Percentiles rank a stretch among this genome's conserved stretches.
These are phyloP conservation scores for Neoboletus subvelutipes DNA, from an alignment of 768 basidiomycete species.

Conservation along the genomic window DNA sequence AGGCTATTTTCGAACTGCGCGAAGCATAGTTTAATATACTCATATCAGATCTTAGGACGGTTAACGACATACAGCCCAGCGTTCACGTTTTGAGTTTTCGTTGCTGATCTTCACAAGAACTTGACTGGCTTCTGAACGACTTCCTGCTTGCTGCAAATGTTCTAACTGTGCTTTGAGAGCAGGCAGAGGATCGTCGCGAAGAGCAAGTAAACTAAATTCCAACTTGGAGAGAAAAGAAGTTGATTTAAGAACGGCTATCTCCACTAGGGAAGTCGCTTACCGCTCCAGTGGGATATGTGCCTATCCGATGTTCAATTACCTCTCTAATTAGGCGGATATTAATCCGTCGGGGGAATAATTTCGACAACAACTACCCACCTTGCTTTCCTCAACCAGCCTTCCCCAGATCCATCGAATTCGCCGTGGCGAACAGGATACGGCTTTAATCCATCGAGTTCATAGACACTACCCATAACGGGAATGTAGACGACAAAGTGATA, in stretches of 20 bases:
- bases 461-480: slow-evolving; percentile 78
- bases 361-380: slow-evolving; percentile 46
- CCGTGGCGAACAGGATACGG: slow-evolving; percentile 78
- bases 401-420: slow-evolving; percentile 59
- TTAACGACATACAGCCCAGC: slow-evolving; percentile 69
- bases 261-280: slow-evolving; percentile 46
- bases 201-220: slow-evolving; percentile 88
- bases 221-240: slow-evolving; percentile 47
- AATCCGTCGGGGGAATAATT: slow-evolving; percentile 14
- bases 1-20: slow-evolving; percentile 83
- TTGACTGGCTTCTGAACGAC: slow-evolving; percentile 48
- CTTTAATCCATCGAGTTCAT: slow-evolving; percentile 93
- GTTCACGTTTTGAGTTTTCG: slow-evolving; percentile 72
- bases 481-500: slow-evolving; percentile 97
- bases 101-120: slow-evolving; percentile 55
- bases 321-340: slow-evolving; percentile 47
- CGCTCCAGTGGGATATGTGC: slow-evolving; percentile 84
- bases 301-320: slow-evolving; percentile 85
- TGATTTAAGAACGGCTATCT: slow-evolving; percentile 1
- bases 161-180: slow-evolving; percentile 58
- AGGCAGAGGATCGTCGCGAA: slow-evolving; percentile 81
- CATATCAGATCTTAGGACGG: neutral
- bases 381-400: slow-evolving; percentile 84
- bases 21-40: slow-evolving; percentile 8
- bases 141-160: slow-evolving; percentile 43